phyloP scores from a whole-genome alignment of 2,329 filamentous ascomycete genomes.

The Clonostachys chloroleuca region DNA sequence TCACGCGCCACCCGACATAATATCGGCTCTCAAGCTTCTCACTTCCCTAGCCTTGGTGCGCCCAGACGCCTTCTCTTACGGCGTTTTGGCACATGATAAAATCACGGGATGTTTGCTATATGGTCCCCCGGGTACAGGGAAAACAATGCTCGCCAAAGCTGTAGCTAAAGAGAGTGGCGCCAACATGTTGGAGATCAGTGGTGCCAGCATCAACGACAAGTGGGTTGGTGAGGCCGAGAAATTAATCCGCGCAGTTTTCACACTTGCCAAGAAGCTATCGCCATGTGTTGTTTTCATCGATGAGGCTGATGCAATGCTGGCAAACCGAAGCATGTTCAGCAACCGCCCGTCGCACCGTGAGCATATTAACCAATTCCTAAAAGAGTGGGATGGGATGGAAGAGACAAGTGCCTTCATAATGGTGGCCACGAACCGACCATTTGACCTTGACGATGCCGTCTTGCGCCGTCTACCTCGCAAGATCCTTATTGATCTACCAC shows the following conservation, averaged over 20 bases:
- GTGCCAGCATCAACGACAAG: slow-evolving; percentile 91
- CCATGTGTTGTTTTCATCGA: slow-evolving; percentile 96
- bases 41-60: slow-evolving; percentile 83
- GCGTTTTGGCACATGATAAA: slow-evolving; percentile 84
- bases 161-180: slow-evolving; percentile 65
- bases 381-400: slow-evolving; percentile 91
- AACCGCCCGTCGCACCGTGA: slow-evolving; percentile 74
- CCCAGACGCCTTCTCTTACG: slow-evolving; percentile 94
- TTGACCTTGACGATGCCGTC: slow-evolving; percentile 88
- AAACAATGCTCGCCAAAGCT: slow-evolving; percentile 66
- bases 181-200: slow-evolving; percentile 81
- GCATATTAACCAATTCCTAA: slow-evolving; percentile 92
- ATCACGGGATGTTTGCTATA: slow-evolving; percentile 88
- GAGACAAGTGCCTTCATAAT: slow-evolving; percentile 90
- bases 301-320: slow-evolving; percentile 90
- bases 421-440: slow-evolving; percentile 94
- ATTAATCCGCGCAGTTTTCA: slow-evolving; percentile 89
- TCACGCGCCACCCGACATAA: slow-evolving; percentile 75
- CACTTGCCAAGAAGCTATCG: slow-evolving; percentile 82
- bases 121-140: slow-evolving; percentile 78
- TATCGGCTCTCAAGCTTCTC: slow-evolving; percentile 82
- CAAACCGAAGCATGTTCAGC: slow-evolving; percentile 62
- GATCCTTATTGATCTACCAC: slow-evolving; percentile 69
- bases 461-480: slow-evolving; percentile 71
- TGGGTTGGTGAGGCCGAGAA: slow-evolving; percentile 96